phyloP scores from a whole-genome alignment of 768 basidiomycete genomes.

The Serendipita indica region DNA sequence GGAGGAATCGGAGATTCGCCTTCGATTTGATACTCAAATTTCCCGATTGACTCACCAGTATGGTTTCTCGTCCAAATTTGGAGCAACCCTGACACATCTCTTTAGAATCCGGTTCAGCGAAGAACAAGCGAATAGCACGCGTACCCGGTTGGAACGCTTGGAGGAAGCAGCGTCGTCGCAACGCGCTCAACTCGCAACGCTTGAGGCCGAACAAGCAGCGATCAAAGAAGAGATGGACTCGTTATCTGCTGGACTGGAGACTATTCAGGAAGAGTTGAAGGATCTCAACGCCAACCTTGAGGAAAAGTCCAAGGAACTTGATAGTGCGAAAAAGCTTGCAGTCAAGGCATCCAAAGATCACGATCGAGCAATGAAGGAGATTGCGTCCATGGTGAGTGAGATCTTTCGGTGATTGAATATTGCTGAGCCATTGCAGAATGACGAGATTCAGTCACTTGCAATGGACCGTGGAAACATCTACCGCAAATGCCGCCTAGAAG shows the following conservation, averaged over 20 bases:
- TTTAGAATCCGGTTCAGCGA: slow-evolving; percentile 65
- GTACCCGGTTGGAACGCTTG: slow-evolving; percentile 46
- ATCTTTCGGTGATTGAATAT: slow-evolving; percentile 15
- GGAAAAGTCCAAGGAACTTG: slow-evolving; percentile 57
- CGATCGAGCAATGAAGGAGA: slow-evolving; percentile 84
- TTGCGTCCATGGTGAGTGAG: slow-evolving; percentile 60
- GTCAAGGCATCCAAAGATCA: slow-evolving; percentile 56
- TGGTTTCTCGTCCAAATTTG: slow-evolving; percentile 18
- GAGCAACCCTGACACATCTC: slow-evolving; percentile 11
- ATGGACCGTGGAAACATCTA: slow-evolving; percentile 78
- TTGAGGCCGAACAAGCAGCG: slow-evolving; percentile 38
- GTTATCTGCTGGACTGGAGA: slow-evolving; percentile 39
- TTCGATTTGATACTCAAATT: slow-evolving; percentile 76
- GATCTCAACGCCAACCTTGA: slow-evolving; percentile 49
- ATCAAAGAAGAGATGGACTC: slow-evolving; percentile 45
- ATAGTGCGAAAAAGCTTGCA: slow-evolving; percentile 58
- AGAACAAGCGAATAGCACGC: slow-evolving; percentile 51
- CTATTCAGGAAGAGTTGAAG: slow-evolving; percentile 46
- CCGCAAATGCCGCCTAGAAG: slow-evolving; percentile 85
- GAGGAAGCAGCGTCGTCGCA: slow-evolving; percentile 39
- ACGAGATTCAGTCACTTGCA: slow-evolving; percentile 79
- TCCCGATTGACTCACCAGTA: slow-evolving; percentile 77
- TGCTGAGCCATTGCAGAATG: slow-evolving; percentile 35
- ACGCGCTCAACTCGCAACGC: slow-evolving; percentile 34
- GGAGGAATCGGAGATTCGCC: slow-evolving; percentile 70